Evolutionary conservation across 257 asterid genomes (phyloP).

Genomic region (Nicotiana noctiflora): DNA sequence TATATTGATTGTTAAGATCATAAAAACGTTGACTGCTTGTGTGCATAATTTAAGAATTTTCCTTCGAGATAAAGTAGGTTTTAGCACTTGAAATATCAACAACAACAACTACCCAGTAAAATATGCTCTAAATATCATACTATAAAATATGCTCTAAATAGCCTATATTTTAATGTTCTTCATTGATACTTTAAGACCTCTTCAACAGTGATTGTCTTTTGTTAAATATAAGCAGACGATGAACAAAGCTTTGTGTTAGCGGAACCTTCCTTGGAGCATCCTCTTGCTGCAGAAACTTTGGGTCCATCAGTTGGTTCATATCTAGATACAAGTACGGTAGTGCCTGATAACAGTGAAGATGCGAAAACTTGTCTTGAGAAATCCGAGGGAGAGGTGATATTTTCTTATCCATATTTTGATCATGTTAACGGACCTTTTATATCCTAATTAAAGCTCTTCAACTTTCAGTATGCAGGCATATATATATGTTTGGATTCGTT

Average conservation of each 20-base stretch:
- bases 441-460: conserved; percentile 16
- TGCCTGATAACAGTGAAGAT: conserved; percentile 25
- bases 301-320: conserved; percentile 12
- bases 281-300: conserved; percentile 11
- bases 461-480: conserved; percentile 42
- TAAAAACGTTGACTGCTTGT: neutral
- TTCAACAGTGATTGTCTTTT: neutral
- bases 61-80: neutral
- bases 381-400: conserved; percentile 45
- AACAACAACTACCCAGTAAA: no score
- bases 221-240: conserved; percentile 10
- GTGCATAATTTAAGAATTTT: neutral
- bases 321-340: conserved; percentile 21
- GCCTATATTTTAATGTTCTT: neutral
- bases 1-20: neutral
- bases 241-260: conserved; percentile 10
- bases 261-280: neutral
- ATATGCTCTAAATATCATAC: no score
- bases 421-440: neutral
- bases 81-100: neutral
- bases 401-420: conserved; percentile 10
- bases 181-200: neutral
- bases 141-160: neutral
- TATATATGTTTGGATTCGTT: conserved; percentile 35
- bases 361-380: conserved; percentile 32